These are phyloP conservation scores for Lentinula guzmanii DNA, from an alignment of 768 basidiomycete genomes.

Conservation along the genomic window DNA sequence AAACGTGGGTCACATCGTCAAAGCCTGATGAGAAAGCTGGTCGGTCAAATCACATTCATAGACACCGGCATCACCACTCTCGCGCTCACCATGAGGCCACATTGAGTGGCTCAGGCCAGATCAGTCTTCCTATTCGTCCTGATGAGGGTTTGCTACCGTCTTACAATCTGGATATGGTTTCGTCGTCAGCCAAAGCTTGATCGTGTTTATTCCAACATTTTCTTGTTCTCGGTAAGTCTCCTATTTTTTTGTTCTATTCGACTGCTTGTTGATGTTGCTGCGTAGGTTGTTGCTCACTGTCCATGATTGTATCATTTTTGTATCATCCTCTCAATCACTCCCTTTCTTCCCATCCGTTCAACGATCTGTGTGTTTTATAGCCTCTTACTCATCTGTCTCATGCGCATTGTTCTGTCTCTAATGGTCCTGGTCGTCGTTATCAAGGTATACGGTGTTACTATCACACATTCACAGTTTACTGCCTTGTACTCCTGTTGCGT, in stretches of 20 bases:
- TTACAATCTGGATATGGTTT: not conserved
- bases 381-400: not conserved
- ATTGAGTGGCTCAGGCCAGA: constrained; percentile 25
- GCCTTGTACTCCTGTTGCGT: not conserved
- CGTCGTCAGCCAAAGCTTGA: not conserved
- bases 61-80: constrained; percentile 23
- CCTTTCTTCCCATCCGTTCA: not conserved
- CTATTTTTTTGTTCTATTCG: not conserved
- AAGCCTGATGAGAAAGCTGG: constrained; percentile 17
- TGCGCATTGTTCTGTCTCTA: not conserved
- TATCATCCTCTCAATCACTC: not conserved
- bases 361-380: constrained; percentile 1
- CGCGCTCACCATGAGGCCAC: constrained; percentile 15
- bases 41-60: constrained; percentile 19
- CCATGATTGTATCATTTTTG: not conserved
- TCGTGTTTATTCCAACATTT: not conserved
- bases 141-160: constrained; percentile 41
- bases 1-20: constrained; percentile 53
- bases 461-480: not conserved
- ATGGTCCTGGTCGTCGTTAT: not conserved
- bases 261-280: not conserved
- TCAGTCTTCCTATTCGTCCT: constrained; percentile 36
- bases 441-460: not conserved
- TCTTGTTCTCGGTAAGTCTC: not conserved
- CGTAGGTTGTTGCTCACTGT: not conserved